phyloP scores from a whole-genome alignment of 768 basidiomycete species.

The Agaricus sinodeliciosus region DNA sequence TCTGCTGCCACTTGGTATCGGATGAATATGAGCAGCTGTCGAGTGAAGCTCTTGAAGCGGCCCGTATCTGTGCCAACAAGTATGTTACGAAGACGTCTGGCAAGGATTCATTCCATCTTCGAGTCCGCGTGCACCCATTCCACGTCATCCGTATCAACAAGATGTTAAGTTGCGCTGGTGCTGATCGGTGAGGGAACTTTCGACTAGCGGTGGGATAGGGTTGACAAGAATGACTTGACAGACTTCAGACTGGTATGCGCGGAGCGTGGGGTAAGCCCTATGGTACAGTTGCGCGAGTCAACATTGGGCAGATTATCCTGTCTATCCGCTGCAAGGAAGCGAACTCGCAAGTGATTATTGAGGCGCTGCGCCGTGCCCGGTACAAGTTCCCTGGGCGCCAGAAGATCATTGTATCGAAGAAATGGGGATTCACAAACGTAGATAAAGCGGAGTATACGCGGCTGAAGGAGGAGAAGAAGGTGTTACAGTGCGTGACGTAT shows the following conservation, averaged over 20 bases:
- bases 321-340: slow-evolving; percentile 85
- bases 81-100: slow-evolving; percentile 97
- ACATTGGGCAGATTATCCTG: slow-evolving; percentile 93
- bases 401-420: slow-evolving; percentile 95
- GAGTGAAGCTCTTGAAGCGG: slow-evolving; percentile 93
- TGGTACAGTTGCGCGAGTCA: slow-evolving; percentile 90
- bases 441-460: slow-evolving; percentile 82
- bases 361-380: slow-evolving; percentile 94
- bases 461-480: slow-evolving; percentile 86
- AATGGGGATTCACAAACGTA: slow-evolving; percentile 99
- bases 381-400: slow-evolving; percentile 99
- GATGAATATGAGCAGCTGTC: slow-evolving; percentile 98
- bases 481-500: slow-evolving; percentile 63
- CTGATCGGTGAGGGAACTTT: slow-evolving; percentile 70
- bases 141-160: slow-evolving; percentile 99
- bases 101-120: slow-evolving; percentile 98
- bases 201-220: not conserved
- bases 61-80: slow-evolving; percentile 99
- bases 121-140: slow-evolving; percentile 97
- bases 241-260: slow-evolving; percentile 96
- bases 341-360: slow-evolving; percentile 85
- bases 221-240: slow-evolving; percentile 18
- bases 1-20: slow-evolving; percentile 93
- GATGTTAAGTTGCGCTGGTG: slow-evolving; percentile 99
- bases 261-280: slow-evolving; percentile 99